Evolutionary conservation across 225 moss, liverwort and hornwort genomes (phyloP), one percentile per base, ranked within the genome.

Genomic region (Physcomitrellopsis africana): DNA sequence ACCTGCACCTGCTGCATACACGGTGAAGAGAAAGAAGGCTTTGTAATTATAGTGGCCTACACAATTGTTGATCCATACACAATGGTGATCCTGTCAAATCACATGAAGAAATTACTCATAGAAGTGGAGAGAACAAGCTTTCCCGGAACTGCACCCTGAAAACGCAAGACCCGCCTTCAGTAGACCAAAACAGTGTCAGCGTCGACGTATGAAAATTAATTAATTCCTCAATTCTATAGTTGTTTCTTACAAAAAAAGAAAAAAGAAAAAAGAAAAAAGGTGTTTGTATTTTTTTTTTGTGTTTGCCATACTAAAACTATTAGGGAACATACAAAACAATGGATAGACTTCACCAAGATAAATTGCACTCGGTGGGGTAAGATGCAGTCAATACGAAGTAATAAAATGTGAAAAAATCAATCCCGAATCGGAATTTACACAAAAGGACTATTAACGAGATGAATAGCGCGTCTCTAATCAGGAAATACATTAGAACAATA

Each of bases 1-100:
- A 81, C 94, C 89, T 74, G 94, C 96, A 77, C 91, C 89, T 44
- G 92, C 94, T 54, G 94, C 88, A 67, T 94, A 94, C 20, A 85
- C 70, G 65, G 94, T 84, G 48, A 96, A 96, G 67, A 96, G 91
- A 69, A 96, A 94, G 79, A 96, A 96, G 14, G 94, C 82, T 80
- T 96, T 96, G 79, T 96, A 94, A 81, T 96, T 96, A 87, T 91
- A 92, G 79, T 96, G 92, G 75, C 96, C 96, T 19, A 96, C 96
- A 76, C 96, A 96, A 80, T 96, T 96, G 64, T 96, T 96, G 72
- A 94, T 94, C 96, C 96, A 96, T 15, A 92, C 89, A 75, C 96
- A 96, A 83, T 96, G 96, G 77, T 96, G 96, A 77, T 96, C 96
- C 96, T 96, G 91, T 79, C 76, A 76, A 72, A 71, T n/a, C 65